These are phyloP conservation scores for Malus fusca DNA, from an alignment of 306 rosid genomes.

Conservation along the genomic window DNA sequence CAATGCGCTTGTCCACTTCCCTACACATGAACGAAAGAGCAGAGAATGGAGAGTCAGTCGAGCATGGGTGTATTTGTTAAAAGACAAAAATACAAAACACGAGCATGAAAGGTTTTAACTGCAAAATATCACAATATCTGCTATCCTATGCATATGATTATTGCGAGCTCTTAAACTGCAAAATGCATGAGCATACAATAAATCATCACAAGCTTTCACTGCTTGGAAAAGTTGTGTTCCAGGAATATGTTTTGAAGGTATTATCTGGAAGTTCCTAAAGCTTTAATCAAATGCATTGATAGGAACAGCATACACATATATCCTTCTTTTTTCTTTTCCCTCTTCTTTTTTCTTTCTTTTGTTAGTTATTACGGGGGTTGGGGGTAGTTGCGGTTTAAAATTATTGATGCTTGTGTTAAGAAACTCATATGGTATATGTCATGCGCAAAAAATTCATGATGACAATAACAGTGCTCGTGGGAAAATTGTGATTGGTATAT, in stretches of 20 bases:
- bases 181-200: neutral
- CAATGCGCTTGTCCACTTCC: constrained; percentile 88
- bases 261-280: neutral
- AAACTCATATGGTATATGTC: neutral
- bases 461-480: neutral
- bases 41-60: constrained; percentile 4
- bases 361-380: too few relatives aligned
- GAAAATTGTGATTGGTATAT: neutral
- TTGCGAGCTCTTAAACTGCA: neutral
- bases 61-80: neutral
- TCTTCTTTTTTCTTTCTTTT: too few relatives aligned
- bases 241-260: neutral
- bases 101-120: neutral
- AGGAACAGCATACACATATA: neutral
- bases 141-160: neutral
- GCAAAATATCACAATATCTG: neutral
- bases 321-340: neutral
- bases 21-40: constrained; percentile 28
- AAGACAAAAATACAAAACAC: neutral
- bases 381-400: too few relatives aligned
- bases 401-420: neutral
- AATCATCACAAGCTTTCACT: neutral
- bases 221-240: neutral
- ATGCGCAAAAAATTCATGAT: neutral
- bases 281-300: neutral